Evolutionary conservation across 2,329 filamentous ascomycete species (phyloP).

Genomic region (Ceratocystis destructans): DNA sequence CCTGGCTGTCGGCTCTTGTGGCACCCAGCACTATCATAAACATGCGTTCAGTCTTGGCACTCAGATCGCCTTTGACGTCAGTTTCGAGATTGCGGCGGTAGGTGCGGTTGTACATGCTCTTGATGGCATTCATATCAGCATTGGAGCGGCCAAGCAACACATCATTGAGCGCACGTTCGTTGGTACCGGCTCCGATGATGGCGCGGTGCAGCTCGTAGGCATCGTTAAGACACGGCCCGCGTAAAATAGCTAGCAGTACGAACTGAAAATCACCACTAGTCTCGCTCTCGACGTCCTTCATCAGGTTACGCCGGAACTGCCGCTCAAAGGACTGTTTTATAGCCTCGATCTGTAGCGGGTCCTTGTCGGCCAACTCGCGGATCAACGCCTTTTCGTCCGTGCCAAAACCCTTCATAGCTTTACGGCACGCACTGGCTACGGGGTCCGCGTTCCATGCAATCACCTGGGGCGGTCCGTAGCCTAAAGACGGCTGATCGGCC

Average conservation of each 20-base stretch:
- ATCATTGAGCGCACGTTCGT: slow-evolving; percentile 75
- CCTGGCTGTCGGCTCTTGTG: slow-evolving; percentile 61
- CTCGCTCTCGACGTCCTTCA: slow-evolving; percentile 65
- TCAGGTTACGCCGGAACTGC: slow-evolving; percentile 51
- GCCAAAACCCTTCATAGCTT: slow-evolving; percentile 87
- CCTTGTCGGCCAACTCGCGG: slow-evolving; percentile 52
- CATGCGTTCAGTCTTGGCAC: slow-evolving; percentile 70
- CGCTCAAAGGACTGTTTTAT: slow-evolving; percentile 54
- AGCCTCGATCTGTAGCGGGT: slow-evolving; percentile 61
- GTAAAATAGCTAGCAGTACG: slow-evolving; percentile 59
- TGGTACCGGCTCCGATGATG: slow-evolving; percentile 69
- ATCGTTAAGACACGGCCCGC: slow-evolving; percentile 69
- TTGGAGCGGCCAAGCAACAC: slow-evolving; percentile 72
- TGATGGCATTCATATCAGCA: slow-evolving; percentile 78
- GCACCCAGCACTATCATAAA: slow-evolving; percentile 71
- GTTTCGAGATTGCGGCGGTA: slow-evolving; percentile 54
- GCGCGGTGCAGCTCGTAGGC: slow-evolving; percentile 55
- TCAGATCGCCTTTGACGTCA: slow-evolving; percentile 65
- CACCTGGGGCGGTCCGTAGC: slow-evolving; percentile 59
- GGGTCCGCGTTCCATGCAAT: slow-evolving; percentile 54
- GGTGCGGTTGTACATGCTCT: slow-evolving; percentile 55
- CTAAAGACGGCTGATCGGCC: slow-evolving; percentile 42
- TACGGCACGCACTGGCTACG: slow-evolving; percentile 58
- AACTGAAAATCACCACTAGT: slow-evolving; percentile 60
- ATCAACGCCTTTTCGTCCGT: slow-evolving; percentile 75